Conservation (phyloP, 2,329 filamentous ascomycete genomes). For the Botryotinia calthae region DNA sequence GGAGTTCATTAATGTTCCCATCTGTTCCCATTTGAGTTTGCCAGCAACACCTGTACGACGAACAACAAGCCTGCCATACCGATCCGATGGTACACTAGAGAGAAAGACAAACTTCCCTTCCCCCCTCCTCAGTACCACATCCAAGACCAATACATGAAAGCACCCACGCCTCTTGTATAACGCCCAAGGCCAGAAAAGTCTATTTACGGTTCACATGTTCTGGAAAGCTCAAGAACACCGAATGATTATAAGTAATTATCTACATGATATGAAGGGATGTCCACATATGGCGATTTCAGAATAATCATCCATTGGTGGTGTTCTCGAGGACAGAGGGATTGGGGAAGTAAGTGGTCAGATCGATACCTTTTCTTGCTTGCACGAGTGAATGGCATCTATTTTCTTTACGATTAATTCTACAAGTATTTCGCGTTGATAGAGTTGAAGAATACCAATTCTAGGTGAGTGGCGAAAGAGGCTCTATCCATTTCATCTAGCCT, state of each 20-base stretch:
- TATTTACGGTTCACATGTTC: not conserved
- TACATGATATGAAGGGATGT: not conserved
- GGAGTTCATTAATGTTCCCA: not conserved
- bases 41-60: not conserved
- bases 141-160: not conserved
- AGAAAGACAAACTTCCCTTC: not conserved
- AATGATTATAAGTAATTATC: not conserved
- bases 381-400: not conserved
- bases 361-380: not conserved
- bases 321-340: not conserved
- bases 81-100: not conserved
- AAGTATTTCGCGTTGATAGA: not conserved
- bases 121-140: not conserved
- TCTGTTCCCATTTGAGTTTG: not conserved
- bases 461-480: not conserved
- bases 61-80: not conserved
- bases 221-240: conserved; percentile 2
- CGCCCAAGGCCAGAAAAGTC: not conserved
- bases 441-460: not conserved
- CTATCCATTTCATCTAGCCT: not conserved
- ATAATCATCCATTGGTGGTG: not conserved
- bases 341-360: not conserved
- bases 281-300: not conserved
- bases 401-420: not conserved
- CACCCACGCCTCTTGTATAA: not conserved